Base-by-base conservation (phyloP, 495 filamentous ascomycete species). In the Talaromyces trachyspermus region DNA sequence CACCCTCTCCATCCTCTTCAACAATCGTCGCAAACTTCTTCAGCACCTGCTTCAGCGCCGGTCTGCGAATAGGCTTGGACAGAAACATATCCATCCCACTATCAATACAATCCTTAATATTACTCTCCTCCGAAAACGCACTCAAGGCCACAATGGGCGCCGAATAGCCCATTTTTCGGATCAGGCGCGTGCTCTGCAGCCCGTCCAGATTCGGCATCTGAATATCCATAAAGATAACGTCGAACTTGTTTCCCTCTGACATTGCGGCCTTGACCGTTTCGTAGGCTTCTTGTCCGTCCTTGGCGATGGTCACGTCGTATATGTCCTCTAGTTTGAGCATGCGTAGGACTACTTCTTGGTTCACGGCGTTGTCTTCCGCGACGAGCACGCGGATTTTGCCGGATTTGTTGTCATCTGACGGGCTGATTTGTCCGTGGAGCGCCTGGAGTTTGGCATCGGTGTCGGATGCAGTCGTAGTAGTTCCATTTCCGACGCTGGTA, bases 161-260 rank as follows among this genome's bases (percentile, higher is more conserved):
- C 17, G 77, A 81, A 59, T 90, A 96, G 10, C 90, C 90, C 69
- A 91, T 84, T 52, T 88, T 69, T 4, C 90, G 78, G 49, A 95
- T 95, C 12, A 92, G 72, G n/a, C 85, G 75, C 0, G 90, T 95
- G 38, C 84, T 89, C 60, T 95, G 79, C 19, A 95, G 74, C 4
- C 90, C 90, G 51, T 95, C 88, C 8, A 96, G 75, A 56, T 90
- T 91, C 14, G 90, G 90, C 90, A 96, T 96, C 72, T 91, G 74
- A 37, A 95, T 86, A 61, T 95, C 89, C 89, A 95, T 95, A 60
- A 95, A 91, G 37, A 95, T 92, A 11, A 95, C 67, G 52, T 91
- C 81, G 58, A 89, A 95, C 22, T 75, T 74, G 36, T 75, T 70
- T 44, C 78, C 73, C 23, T 77, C 74, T 26, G 84, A 80, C 85